Base-by-base conservation (phyloP, 768 basidiomycete genomes). In the Rhodotorula diobovata region DNA sequence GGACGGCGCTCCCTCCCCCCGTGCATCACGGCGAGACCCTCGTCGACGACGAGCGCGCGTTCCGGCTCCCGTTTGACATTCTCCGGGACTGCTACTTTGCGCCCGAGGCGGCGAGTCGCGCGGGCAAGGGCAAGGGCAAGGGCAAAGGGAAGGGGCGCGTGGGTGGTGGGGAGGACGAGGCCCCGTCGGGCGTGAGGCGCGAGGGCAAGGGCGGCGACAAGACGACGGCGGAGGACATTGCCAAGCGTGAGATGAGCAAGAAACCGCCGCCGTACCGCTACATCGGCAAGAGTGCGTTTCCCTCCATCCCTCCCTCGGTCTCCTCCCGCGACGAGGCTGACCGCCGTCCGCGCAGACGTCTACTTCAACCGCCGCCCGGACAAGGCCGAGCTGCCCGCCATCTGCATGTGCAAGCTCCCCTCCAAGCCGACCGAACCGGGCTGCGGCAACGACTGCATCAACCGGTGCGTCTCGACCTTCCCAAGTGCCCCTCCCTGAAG, bases 291-390 rank as follows among this genome's bases (percentile, higher is more conserved):
- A 74, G 72, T 67, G n/a, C 65, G 68, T 55, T 5, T 3, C 15
- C 37, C 23, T 18, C 25, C 46, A 34, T n/a, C n/a, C 39, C 39
- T 41, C 39, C 15, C 39, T 28, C 18, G 35, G 7, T 25, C 32
- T 53, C 41, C 8, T 34, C 35, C 7, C 20, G 3, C 14, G 41
- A 0, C 11, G 16, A 14, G 41, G 35, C 35, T 35, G 23, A n/a
- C 32, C 32, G 30, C 11, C 53, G 10, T 16, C 16, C 1, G 5
- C 20, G 53, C 63, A 74, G 73, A 74, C 48, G 32, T 39, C 56
- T 74, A 68, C 45, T 43, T 65, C 56, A 67, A 54, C 32, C 69
- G 73, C 46, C 61, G 65, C 34, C 69, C 66, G 1, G 73, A 71
- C 60, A 61, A 50, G 45, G 46, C 63, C 23, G 59, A 57, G 15